Evolutionary conservation across 768 basidiomycete species (phyloP).

Genomic region (Amylocystis lapponica): DNA sequence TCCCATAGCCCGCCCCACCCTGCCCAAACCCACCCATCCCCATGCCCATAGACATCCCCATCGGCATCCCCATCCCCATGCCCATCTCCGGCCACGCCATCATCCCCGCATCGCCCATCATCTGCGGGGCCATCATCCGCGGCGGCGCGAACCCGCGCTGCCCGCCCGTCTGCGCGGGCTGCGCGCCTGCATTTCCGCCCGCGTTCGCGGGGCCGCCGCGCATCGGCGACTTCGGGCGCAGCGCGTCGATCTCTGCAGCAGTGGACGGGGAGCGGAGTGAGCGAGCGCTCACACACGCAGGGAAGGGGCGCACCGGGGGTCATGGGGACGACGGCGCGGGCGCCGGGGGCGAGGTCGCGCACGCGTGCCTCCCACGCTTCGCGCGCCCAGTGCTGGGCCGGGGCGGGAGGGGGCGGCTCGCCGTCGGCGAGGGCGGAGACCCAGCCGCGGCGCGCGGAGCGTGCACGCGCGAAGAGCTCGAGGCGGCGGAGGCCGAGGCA

Average conservation of each 20-base stretch:
- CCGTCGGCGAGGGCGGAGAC: constrained; percentile 73
- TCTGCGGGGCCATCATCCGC: constrained; percentile 22
- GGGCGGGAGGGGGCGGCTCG: too few relatives aligned
- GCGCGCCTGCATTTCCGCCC: constrained; percentile 18
- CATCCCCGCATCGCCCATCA: too few relatives aligned
- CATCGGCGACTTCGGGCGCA: constrained; percentile 83
- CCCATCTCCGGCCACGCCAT: too few relatives aligned
- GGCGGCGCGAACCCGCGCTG: constrained; percentile 12
- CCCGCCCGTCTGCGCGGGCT: constrained; percentile 7
- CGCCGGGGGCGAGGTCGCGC: constrained; percentile 45
- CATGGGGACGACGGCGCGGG: constrained; percentile 65
- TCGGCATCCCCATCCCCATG: constrained; percentile 26
- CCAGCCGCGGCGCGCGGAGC: constrained; percentile 82
- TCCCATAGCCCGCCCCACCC: too few relatives aligned
- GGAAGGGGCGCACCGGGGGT: constrained; percentile 35
- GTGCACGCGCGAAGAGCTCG: constrained; percentile 76
- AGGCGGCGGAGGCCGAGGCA: constrained; percentile 90
- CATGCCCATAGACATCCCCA: too few relatives aligned
- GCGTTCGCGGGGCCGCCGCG: constrained; percentile 29
- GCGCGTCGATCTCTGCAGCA: constrained; percentile 63
- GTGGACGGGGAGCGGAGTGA: constrained; percentile 5
- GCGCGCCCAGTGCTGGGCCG: constrained; percentile 51
- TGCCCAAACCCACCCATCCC: too few relatives aligned
- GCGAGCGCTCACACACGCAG: constrained; percentile 5
- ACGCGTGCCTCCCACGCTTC: constrained; percentile 62